These are phyloP conservation scores for Apiospora kogelbergensis DNA, from an alignment of 2,329 filamentous ascomycete genomes.

Conservation along the genomic window DNA sequence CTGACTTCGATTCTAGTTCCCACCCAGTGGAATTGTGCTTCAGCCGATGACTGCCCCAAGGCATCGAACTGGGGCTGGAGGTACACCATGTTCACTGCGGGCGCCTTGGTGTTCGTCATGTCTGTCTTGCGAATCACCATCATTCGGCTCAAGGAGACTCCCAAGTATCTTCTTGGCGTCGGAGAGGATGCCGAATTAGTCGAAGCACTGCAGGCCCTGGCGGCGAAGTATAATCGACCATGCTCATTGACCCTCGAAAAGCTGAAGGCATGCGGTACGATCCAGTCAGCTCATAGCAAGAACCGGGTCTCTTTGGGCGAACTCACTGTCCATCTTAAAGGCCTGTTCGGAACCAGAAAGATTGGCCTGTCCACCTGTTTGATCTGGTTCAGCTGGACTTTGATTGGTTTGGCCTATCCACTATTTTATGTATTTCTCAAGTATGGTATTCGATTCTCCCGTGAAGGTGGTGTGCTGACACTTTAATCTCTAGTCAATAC, in stretches of 20 bases:
- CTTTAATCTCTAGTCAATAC: conserved; percentile 44
- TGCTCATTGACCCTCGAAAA: conserved; percentile 45
- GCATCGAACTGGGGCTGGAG: conserved; percentile 51
- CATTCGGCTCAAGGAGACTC: conserved; percentile 57
- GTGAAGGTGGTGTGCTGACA: not conserved
- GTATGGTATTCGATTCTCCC: conserved; percentile 31
- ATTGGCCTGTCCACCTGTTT: conserved; percentile 62
- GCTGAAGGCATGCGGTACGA: conserved; percentile 45
- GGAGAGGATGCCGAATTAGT: conserved; percentile 54
- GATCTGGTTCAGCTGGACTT: conserved; percentile 68
- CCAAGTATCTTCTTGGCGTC: conserved; percentile 56
- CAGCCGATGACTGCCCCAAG: conserved; percentile 38
- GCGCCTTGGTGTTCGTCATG: conserved; percentile 46
- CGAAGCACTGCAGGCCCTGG: conserved; percentile 37
- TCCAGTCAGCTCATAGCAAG: conserved; percentile 37
- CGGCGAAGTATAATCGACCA: conserved; percentile 37
- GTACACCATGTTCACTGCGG: conserved; percentile 48
- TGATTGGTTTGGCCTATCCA: conserved; percentile 72
- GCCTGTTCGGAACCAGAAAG: conserved; percentile 62
- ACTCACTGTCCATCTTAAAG: conserved; percentile 55
- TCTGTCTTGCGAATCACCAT: conserved; percentile 55
- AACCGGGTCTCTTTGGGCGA: conserved; percentile 33
- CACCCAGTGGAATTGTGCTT: conserved; percentile 41
- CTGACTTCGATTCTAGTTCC: conserved; percentile 27
- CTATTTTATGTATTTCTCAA: conserved; percentile 75